Evolutionary conservation across 2,329 filamentous ascomycete genomes (phyloP), one percentile per base, ranked within the genome.

Genomic region (Grosmannia clavigera): DNA sequence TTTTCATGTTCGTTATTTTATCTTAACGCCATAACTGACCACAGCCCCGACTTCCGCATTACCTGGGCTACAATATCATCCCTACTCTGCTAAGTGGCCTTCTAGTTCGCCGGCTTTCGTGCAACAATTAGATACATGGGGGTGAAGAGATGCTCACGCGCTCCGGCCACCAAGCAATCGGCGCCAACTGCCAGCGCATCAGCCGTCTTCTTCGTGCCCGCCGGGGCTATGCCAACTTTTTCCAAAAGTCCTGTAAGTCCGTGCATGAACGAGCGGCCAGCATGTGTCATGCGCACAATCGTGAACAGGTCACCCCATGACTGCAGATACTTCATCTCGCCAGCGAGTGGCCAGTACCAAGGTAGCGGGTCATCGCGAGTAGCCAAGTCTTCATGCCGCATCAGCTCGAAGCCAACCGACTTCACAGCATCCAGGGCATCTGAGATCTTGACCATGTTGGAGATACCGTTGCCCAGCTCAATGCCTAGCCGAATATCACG

Each of bases 81-180:
- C 27, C n/a, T 40, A 6, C 25, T 3, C 35, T n/a, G 22, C 38
- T 27, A 14, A 19, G 25, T 14, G 11, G 35, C 55, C 14, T 9
- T 9, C 55, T 59, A 61, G 66, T 75, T 70, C 58, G 67, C 67
- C 4, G 92, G 90, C 81, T 96, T 96, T 75, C 89, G 85, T 63
- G 84, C 92, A 62, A 96, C 83, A 90, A 96, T 96, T 70, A 97
- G 78, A 76, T 96, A 96, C 92, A 97, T 97, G 60, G 92, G 92
- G 1, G 92, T 97, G 76, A 97, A 97, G n/a, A 97, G 81, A 73
- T 95, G 88, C 77, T 92, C 81, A 72, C 84, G 83, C 43, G 85
- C 92, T 74, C 92, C 92, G 55, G 88, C 90, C 27, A 96, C 92
- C 58, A 97, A 78, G 68, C 84, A 88, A 73, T 96, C 92, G 12